Evolutionary conservation across 2,329 filamentous ascomycete species (phyloP).

Genomic region (Sporothrix mexicana): DNA sequence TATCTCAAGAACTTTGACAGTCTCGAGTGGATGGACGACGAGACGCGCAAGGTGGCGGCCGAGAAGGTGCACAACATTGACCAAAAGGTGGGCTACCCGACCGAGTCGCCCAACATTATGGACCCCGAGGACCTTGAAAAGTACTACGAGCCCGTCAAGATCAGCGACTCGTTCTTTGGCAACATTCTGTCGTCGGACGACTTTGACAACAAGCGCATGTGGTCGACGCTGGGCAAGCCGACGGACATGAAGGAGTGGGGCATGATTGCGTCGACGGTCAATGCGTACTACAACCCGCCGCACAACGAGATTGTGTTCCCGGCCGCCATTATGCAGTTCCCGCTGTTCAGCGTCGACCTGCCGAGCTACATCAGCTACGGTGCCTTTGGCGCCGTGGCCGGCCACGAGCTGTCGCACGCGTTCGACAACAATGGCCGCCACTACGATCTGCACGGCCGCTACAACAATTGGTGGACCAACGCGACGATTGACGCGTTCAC

Average conservation of each 20-base stretch:
- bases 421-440: conserved; percentile 71
- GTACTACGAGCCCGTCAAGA: conserved; percentile 61
- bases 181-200: conserved; percentile 61
- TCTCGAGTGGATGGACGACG: conserved; percentile 68
- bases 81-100: conserved; percentile 72
- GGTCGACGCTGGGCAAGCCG: conserved; percentile 65
- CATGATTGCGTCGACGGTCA: conserved; percentile 66
- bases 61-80: conserved; percentile 70
- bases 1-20: conserved; percentile 65
- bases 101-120: conserved; percentile 62
- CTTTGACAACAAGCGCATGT: conserved; percentile 56
- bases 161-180: conserved; percentile 60
- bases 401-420: conserved; percentile 73
- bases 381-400: conserved; percentile 70
- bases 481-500: conserved; percentile 63
- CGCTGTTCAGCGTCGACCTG: conserved; percentile 66
- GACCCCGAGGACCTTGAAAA: conserved; percentile 60
- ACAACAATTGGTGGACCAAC: conserved; percentile 70
- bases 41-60: conserved; percentile 64
- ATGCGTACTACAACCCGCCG: conserved; percentile 68
- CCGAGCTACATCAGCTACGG: conserved; percentile 72
- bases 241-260: conserved; percentile 65
- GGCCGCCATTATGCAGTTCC: conserved; percentile 72
- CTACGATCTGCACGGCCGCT: conserved; percentile 69
- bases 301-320: conserved; percentile 74